Base-by-base conservation (phyloP, 2,329 filamentous ascomycete genomes). In the Knoxdaviesia capensis region DNA sequence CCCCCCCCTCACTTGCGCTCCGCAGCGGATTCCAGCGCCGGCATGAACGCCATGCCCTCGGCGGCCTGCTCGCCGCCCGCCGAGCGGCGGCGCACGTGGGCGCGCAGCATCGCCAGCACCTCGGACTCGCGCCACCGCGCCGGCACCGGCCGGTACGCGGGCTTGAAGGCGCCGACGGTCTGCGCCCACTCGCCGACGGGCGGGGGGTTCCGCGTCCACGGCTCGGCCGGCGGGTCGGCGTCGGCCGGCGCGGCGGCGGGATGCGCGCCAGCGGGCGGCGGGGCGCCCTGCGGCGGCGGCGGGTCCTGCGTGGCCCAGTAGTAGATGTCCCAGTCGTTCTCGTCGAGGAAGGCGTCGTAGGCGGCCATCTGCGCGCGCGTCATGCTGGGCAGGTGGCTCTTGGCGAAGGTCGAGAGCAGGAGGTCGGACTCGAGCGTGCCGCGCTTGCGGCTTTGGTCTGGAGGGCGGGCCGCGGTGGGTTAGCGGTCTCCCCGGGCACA, bases 311-410 rank as follows among this genome's bases (percentile, higher is more conserved):
- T 98, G 4, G 83, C 85, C 90, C 90, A 98, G 69, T 98, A 98
- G 69, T 98, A 98, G 47, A 98, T 94, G 58, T 98, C 90, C 90
- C 90, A 98, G 65, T 98, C 90, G 61, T 98, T 98, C 64, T 98
- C 90, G 60, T 98, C 90, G 44, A 98, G 76, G 66, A 98, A 92
- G 31, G 71, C 65, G 58, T 96, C 88, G 65, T 90, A 96, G 60
- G 93, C 74, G 51, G 72, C 61, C 51, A 96, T 76, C 55, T 92
- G 81, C 41, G 67, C 60, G 5, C 65, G 59, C 1, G 71, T 73
- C 83, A 98, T 93, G 46, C 63, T 64, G 37, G 68, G 65, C 28
- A 98, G 77, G 60, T 92, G 70, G 43, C 68, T 65, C 50, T 88
- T 75, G 48, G 90, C 90, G 58, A 98, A 98, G 49, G 90, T 98